phyloP scores from a whole-genome alignment of 129 eudicot species.

The Saussurea involucrata region DNA sequence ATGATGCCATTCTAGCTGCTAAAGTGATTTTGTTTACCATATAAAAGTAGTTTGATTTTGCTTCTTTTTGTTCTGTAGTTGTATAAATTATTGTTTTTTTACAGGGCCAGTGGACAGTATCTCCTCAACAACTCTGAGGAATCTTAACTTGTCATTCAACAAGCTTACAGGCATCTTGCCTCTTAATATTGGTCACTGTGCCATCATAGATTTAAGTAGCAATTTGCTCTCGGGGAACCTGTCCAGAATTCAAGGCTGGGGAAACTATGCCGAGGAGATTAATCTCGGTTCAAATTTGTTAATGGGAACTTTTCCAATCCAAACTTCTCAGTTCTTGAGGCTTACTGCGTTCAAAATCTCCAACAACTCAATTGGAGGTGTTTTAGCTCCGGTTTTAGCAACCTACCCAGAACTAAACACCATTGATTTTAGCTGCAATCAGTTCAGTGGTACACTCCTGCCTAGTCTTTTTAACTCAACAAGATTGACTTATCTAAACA shows the following conservation, averaged over 20 bases:
- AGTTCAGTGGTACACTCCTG: slow-evolving; percentile 43
- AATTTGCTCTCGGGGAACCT: slow-evolving; percentile 68
- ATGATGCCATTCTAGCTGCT: background rate
- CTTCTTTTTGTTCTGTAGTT: background rate
- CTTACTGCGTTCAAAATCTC: slow-evolving; percentile 57
- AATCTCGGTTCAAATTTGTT: slow-evolving; percentile 62
- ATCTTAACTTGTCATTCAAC: slow-evolving; percentile 70
- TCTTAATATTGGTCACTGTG: slow-evolving; percentile 56
- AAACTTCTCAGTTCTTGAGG: slow-evolving; percentile 74
- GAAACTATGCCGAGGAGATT: slow-evolving; percentile 70
- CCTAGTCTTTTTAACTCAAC: slow-evolving; percentile 54
- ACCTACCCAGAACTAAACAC: slow-evolving; percentile 62
- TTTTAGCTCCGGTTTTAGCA: slow-evolving; percentile 46
- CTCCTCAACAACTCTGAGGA: slow-evolving; percentile 55
- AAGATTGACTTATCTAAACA: slow-evolving; percentile 52
- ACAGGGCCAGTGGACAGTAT: slow-evolving; percentile 73
- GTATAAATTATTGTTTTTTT: slow-evolving; percentile 7
- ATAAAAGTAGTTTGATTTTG: background rate
- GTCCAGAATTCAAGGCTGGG: slow-evolving; percentile 70
- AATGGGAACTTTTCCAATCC: slow-evolving; percentile 51
- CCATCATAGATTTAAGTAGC: slow-evolving; percentile 64
- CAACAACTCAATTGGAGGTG: slow-evolving; percentile 73
- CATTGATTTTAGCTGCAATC: slow-evolving; percentile 65
- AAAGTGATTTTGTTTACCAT: background rate
- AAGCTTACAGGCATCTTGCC: slow-evolving; percentile 75